Evolutionary conservation across 2,329 filamentous ascomycete species (phyloP), one percentile per base, ranked within the genome.

Genomic region (Talaromyces sp.): DNA sequence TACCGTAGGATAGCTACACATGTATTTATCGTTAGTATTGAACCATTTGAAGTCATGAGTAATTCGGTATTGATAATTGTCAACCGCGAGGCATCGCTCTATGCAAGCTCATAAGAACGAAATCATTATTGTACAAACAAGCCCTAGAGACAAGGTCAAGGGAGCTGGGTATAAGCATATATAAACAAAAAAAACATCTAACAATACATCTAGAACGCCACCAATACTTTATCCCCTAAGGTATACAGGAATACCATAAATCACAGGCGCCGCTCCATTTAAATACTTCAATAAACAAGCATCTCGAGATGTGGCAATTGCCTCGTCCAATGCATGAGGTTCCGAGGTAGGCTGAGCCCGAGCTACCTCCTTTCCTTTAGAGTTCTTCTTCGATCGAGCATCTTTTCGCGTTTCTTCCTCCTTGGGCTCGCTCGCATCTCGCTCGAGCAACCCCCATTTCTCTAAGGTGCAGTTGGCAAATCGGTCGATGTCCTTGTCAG

Each of bases 191-290:
- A 30, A 53, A 52, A 3, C 27, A 28, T 16, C 50, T 53, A 53
- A 53, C 27, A 53, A 53, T 31, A 53, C 28, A 53, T 33, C 50
- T 8, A 31, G 14, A 53, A 53, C 50, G 30, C 50, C 50, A 12
- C 50, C 27, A 59, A 60, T 57, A 34, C 53, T 63, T 28, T 53
- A 66, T 59, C 59, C 40, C 59, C 70, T 77, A 66, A 96, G 81
- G 77, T 92, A 97, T 65, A 96, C 91, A 33, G 95, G 95, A 72
- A 99, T 89, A 16, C 95, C 95, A 79, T 98, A 99, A 59, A 98
- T 89, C 66, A 95, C 93, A 28, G 95, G 91, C 42, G 94, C 92
- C 10, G 94, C 95, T 0, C 92, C 95, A 69, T 96, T 99, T 68
- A 99, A 79, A 79, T 96, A 98, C 73, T 86, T 86, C 78, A 99